phyloP scores from a whole-genome alignment of 2,329 filamentous ascomycete species.

The Penicillium sp. region DNA sequence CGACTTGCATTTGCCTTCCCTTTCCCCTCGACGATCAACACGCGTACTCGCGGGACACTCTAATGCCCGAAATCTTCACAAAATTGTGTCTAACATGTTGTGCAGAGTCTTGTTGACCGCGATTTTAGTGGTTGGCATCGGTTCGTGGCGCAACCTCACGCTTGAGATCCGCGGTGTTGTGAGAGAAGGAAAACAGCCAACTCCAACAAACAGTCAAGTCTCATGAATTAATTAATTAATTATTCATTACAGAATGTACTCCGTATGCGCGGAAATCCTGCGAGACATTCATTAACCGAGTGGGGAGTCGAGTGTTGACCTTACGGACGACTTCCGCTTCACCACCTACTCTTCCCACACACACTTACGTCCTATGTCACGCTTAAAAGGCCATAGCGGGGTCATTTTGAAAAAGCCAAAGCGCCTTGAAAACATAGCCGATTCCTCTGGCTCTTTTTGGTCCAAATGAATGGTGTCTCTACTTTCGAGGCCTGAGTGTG shows the following conservation, averaged over 20 bases:
- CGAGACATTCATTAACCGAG: neutral
- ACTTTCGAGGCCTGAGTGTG: constrained; percentile 5
- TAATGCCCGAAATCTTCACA: no score
- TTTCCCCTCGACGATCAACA: neutral
- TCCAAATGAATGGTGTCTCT: constrained; percentile 8
- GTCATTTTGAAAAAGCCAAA: constrained; percentile 9
- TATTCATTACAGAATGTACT: no score
- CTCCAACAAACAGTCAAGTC: no score
- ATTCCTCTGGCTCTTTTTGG: constrained; percentile 2
- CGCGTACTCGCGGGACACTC: neutral
- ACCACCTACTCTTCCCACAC: neutral
- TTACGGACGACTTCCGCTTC: constrained; percentile 6
- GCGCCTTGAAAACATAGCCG: constrained; percentile 5
- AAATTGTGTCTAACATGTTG: no score
- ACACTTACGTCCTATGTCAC: neutral
- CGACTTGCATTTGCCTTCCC: constrained; percentile 6
- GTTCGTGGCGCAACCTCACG: no score
- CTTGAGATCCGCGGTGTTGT: no score
- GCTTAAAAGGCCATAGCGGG: constrained; percentile 4
- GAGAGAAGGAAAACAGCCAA: no score
- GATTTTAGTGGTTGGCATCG: neutral
- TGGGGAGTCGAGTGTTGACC: neutral
- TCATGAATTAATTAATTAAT: no score
- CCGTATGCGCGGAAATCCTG: no score
- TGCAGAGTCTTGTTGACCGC: no score